Base-by-base conservation (phyloP, 345 rosid species). In the Odontarrhena argentea region DNA sequence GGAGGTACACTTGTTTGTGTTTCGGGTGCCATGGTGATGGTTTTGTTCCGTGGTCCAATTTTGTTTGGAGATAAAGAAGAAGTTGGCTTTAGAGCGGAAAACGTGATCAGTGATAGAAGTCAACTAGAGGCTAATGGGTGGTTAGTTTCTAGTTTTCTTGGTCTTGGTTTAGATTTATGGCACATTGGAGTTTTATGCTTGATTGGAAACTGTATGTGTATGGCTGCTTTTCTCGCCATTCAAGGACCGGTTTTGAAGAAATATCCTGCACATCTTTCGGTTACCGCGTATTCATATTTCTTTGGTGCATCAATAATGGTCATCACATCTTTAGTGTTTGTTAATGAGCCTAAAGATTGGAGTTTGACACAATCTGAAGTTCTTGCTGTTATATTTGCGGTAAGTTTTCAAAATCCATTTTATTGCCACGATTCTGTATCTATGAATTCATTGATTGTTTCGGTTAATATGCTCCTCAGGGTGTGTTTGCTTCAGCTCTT, bases 161-260 rank as follows among this genome's bases (percentile, higher is more conserved):
- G 77, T 42, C 41, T 84, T 67, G 92, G 94, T 38, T 73, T 93
- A 14, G 96, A 88, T 37, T 76, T 70, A 47, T 86, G 96, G 96
- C 91, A 93, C 75, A 69, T 93, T 42, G 98, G 98, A 59, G 94
- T 90, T 73, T 68, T 93, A 58, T 93, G 98, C 77, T 79, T 93
- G 71, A 76, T 93, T 24, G 98, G 98, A 38, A 93, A 93, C 79
- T 93, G 98, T 69, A 79, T 90, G 63, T 93, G 97, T 81, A 90
- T 90, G 97, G 97, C 98, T 61, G 86, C 89, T 58, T 93, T 90
- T 70, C 70, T 93, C 22, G 98, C 92, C 63, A 77, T 88, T 49
- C 91, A 90, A 95, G 97, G 95, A 48, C 86, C 91, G 4, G 63
- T 93, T 77, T 74, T 93, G 53, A 76, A 78, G 34, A 85, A 86